Base-by-base conservation (phyloP, 208 protist genomes). In the Leishmania major region DNA sequence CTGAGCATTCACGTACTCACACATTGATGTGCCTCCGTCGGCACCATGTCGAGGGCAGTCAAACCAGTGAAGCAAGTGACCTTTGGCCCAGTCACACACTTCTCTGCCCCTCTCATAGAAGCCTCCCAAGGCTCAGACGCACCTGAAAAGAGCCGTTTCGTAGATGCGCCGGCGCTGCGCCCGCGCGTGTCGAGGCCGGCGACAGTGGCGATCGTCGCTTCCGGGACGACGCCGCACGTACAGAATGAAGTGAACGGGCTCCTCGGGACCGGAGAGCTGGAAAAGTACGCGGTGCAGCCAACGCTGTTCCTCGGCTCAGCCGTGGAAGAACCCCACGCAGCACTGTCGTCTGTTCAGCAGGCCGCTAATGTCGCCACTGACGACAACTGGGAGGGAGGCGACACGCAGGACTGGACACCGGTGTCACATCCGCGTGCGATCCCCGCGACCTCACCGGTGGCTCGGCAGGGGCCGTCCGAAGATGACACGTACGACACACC, bases 51-150 rank as follows among this genome's bases (percentile, higher is more conserved):
- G 1, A 40, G 0, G 25, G 15, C n/a, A 19, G 13, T 49, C 8
- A 77, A 76, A 19, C 53, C 45, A 53, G 51, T 57, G 19, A 84
- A 84, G 59, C 64, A 59, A 13, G 62, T 84, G 43, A 71, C n/a
- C 53, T 84, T 84, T 45, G 81, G 75, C 10, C 17, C 67, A 19
- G 76, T 80, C 57, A 80, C 76, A 3, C 51, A 70, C 75, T 6
- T 77, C 11, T 73, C 81, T 0, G 53, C 60, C 4, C 37, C 57
- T 28, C 31, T 25, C 37, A 35, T 45, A 10, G 75, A 78, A n/a
- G 55, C n/a, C 13, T 49, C 49, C 31, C 22, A 25, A 47, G 75
- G 11, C 35, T 7, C 75, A 47, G 19, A 35, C 59, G 28, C 47
- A 22, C 69, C 77, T 40, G 73, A 45, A 28, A 25, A 35, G 11